These are phyloP conservation scores for Leptographium galeiforme DNA, from an alignment of 2,329 filamentous ascomycete species.

Conservation along the genomic window DNA sequence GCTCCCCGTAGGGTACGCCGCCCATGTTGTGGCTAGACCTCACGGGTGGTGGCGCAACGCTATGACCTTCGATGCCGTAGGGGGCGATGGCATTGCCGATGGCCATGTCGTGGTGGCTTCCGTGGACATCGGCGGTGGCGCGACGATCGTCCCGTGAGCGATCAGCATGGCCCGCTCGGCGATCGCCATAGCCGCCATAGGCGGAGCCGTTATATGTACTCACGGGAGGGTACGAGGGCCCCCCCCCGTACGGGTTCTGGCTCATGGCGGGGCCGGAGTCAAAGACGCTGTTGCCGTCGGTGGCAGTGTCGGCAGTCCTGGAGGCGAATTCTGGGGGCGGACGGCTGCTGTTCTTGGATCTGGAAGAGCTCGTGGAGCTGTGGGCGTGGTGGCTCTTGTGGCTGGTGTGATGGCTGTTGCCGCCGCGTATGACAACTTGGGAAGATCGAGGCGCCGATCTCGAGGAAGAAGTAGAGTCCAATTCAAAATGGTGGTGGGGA, in stretches of 20 bases:
- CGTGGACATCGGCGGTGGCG: neutral
- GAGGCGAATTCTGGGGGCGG: neutral
- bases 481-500: neutral
- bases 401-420: neutral
- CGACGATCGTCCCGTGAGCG: too few relatives aligned
- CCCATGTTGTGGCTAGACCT: neutral
- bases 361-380: neutral
- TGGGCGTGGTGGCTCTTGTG: neutral
- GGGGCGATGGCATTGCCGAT: neutral
- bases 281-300: neutral
- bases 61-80: neutral
- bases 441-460: neutral
- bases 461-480: neutral
- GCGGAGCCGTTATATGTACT: neutral
- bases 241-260: neutral
- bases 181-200: neutral
- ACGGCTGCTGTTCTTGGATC: neutral
- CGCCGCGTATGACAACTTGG: neutral
- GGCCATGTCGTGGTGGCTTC: too few relatives aligned
- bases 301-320: neutral
- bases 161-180: too few relatives aligned
- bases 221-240: neutral
- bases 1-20: neutral
- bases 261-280: neutral
- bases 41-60: neutral